phyloP scores from a whole-genome alignment of 2,329 filamentous ascomycete genomes.

The Acrocalymma vagum region DNA sequence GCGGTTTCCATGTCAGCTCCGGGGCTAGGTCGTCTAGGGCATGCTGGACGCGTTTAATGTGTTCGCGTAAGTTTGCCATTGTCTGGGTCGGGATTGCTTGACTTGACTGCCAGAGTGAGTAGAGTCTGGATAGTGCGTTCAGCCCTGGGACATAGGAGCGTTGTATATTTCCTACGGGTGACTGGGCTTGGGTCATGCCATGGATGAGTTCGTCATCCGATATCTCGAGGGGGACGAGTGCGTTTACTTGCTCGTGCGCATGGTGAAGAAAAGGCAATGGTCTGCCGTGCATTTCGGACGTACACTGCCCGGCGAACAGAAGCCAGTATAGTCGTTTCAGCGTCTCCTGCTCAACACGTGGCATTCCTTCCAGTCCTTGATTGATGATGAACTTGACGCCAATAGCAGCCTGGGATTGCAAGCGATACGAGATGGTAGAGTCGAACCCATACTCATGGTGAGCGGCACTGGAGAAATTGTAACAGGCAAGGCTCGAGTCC shows the following conservation, averaged over 20 bases:
- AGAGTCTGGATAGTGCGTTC: constrained; percentile 25
- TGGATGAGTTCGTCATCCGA: constrained; percentile 19
- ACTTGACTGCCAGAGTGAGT: constrained; percentile 29
- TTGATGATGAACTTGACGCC: constrained; percentile 23
- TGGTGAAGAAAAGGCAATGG: constrained; percentile 20
- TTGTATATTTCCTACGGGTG: background rate
- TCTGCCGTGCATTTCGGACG: constrained; percentile 26
- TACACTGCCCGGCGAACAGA: constrained; percentile 26
- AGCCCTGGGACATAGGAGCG: constrained; percentile 24
- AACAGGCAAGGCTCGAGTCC: constrained; percentile 20
- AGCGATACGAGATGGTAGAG: constrained; percentile 19
- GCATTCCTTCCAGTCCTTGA: constrained; percentile 14
- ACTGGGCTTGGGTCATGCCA: constrained; percentile 1
- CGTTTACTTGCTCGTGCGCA: constrained; percentile 19
- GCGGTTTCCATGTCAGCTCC: constrained; percentile 21
- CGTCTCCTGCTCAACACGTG: constrained; percentile 19
- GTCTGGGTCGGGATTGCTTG: constrained; percentile 19
- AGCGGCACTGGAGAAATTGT: constrained; percentile 25
- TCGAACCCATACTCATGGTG: constrained; percentile 22
- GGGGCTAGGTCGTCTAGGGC: constrained; percentile 17
- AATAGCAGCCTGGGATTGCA: constrained; percentile 16
- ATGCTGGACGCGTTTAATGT: constrained; percentile 21
- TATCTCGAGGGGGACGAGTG: constrained; percentile 20
- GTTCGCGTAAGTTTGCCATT: constrained; percentile 22
- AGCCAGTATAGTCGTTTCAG: constrained; percentile 30